phyloP scores from a whole-genome alignment of 768 basidiomycete genomes.

The Auriscalpium microsporum region DNA sequence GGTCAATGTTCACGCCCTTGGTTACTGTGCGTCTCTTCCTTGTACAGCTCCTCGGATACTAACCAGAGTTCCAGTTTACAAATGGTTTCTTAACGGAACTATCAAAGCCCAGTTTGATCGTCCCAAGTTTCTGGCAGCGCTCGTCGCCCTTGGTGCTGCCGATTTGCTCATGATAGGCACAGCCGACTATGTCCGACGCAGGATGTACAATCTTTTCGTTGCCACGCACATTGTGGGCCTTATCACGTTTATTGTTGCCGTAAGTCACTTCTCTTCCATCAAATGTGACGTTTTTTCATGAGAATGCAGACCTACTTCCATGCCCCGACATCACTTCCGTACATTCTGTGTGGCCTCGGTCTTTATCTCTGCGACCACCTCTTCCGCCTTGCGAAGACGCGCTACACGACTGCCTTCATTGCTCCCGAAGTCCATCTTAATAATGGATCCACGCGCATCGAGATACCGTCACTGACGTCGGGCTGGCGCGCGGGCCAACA shows the following conservation, averaged over 20 bases:
- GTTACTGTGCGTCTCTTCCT: slow-evolving; percentile 27
- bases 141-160: slow-evolving; percentile 28
- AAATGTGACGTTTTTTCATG: not conserved
- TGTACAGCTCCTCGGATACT: not conserved
- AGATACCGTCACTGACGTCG: slow-evolving; percentile 33
- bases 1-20: slow-evolving; percentile 33
- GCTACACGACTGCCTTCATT: slow-evolving; percentile 35
- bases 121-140: slow-evolving; percentile 16
- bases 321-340: slow-evolving; percentile 28
- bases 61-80: not conserved
- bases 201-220: slow-evolving; percentile 38
- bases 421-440: slow-evolving; percentile 34
- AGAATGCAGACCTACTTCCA: slow-evolving; percentile 14
- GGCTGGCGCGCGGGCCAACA: slow-evolving; percentile 60
- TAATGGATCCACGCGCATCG: slow-evolving; percentile 34
- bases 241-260: slow-evolving; percentile 29
- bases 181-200: slow-evolving; percentile 31
- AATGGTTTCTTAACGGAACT: slow-evolving; percentile 3
- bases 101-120: not conserved
- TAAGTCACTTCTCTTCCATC: not conserved
- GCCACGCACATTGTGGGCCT: slow-evolving; percentile 35
- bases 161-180: slow-evolving; percentile 32
- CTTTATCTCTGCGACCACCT: slow-evolving; percentile 40
- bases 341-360: slow-evolving; percentile 29
- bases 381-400: slow-evolving; percentile 39